Conservation (phyloP, 768 basidiomycete genomes). For the Lepiota brunneoincarnata region DNA sequence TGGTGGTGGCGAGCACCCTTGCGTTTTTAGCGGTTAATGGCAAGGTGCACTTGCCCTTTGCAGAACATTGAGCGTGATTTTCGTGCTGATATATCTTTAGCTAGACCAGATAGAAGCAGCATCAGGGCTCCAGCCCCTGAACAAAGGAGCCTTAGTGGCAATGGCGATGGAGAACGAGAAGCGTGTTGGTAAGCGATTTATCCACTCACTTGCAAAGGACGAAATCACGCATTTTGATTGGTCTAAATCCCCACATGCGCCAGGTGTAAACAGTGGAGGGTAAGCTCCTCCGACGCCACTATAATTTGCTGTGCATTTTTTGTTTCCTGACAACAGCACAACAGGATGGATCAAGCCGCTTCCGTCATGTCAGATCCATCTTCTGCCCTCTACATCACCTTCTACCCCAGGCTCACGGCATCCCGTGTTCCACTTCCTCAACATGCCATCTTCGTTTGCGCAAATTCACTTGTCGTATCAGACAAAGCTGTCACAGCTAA, state of each 20-base stretch:
- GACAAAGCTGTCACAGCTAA: constrained; percentile 80
- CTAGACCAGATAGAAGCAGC: not conserved
- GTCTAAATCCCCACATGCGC: no score
- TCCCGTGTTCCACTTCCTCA: constrained; percentile 60
- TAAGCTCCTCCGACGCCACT: constrained; percentile 26
- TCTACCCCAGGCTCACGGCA: constrained; percentile 72
- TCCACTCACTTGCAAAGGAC: not conserved
- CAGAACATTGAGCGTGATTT: not conserved
- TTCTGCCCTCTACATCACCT: constrained; percentile 76
- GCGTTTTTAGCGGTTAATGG: constrained; percentile 78
- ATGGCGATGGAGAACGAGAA: constrained; percentile 85
- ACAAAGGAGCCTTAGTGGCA: constrained; percentile 70
- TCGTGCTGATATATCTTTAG: constrained; percentile 4
- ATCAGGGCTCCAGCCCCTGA: constrained; percentile 27
- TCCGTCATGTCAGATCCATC: constrained; percentile 74
- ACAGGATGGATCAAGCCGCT: constrained; percentile 88
- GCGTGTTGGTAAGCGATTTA: constrained; percentile 55
- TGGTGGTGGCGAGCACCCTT: constrained; percentile 86
- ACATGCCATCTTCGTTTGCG: constrained; percentile 65
- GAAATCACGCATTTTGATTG: not conserved
- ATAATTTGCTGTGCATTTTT: constrained; percentile 2
- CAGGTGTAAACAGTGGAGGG: constrained; percentile 78
- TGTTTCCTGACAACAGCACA: constrained; percentile 3
- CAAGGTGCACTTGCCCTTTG: constrained; percentile 35
- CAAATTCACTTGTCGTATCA: constrained; percentile 81